Evolutionary conservation across 1,284 basidiomycete genomes (phyloP), one percentile per base, ranked within the genome.

Genomic region (Hymenochaete sp.): DNA sequence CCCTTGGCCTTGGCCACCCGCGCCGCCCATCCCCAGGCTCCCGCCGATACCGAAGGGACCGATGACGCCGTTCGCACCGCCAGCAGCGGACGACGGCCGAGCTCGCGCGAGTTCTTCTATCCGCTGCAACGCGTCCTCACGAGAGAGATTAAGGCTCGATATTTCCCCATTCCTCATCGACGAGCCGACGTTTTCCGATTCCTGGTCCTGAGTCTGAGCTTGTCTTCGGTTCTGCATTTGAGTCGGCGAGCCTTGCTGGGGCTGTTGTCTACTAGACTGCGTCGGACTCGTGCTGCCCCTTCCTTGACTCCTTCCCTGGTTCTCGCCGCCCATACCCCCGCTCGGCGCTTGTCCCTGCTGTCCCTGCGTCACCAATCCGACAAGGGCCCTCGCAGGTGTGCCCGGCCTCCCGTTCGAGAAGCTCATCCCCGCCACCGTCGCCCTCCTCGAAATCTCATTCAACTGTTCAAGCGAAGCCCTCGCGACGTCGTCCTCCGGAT

Each of bases 391-490:
- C 21, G 24, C 31, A 7, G 47, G 47, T 5, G 43, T 44, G 7
- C 36, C 40, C 27, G 45, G 45, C 16, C 40, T 36, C 16, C 51
- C 38, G 16, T 50, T 56, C 21, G 51, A 47, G 60, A 74, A 71
- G 31, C 63, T 59, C 66, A 65, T 59, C 3, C 67, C 65, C 32
- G 60, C 64, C 44, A 57, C 63, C 55, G 67, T 66, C 18, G 77
- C 79, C 25, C 79, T 69, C 39, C 78, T 65, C 21, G 79, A 79
- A 51, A 82, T 73, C 59, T 85, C 81, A 61, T 77, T 85, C 76
- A 88, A 81, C 59, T 84, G 81, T 53, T 75, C 70, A 52, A 85
- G 69, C 13, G 67, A 67, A 4, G 77, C 77, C 24, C 74, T 70
- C 1, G 79, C 79, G 38, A 83, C 70, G 52, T 73, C 75, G 43